Evolutionary conservation across 352 stramenopile species (phyloP), one percentile per base, ranked within the genome.

Genomic region (Globisporangium abappressorium): DNA sequence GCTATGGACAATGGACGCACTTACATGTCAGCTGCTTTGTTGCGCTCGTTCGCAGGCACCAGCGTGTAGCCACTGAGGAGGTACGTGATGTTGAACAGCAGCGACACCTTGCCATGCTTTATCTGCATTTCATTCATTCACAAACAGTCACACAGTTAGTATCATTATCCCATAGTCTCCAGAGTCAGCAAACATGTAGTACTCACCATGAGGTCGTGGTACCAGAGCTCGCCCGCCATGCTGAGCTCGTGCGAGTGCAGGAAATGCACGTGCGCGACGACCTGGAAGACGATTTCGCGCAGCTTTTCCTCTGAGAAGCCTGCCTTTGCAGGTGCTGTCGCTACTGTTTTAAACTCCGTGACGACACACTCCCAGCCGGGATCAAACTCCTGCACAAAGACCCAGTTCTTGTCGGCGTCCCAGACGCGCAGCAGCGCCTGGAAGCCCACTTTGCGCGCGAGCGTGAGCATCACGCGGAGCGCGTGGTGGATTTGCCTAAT

Each of bases 261-360:
- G 59, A 88, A 91, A 55, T 91, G 73, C 36, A 91, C 71, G 33
- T 82, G 69, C 15, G 80, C 76, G 12, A 78, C 75, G 18, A 88
- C 64, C 55, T 89, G 77, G 61, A 91, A 89, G 28, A 82, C 68
- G 26, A 82, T 68, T 3, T 65, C 63, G n/a, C 77, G 75, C 34
- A 91, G 68, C 22, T 69, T 81, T 30, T 76, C 71, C 54, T 91
- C 80, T 8, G 75, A 72, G 54, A 89, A 82, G 11, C 30, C 34
- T 1, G n/a, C 15, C 12, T 56, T 66, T 12, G 41, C 3, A 47
- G 38, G 38, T 14, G 75, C 57, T 2, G 57, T 53, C 11, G 15
- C 36, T 15, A 12, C 24, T 8, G 14, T 14, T 8, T 9, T 36
- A 12, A 14, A n/a, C 18, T n/a, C 58, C 12, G 70, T 57, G 64